Evolutionary conservation across 23 red algal genomes (phyloP), one percentile per base, ranked within the genome.

Genomic region (Gracilaria gracilis): DNA sequence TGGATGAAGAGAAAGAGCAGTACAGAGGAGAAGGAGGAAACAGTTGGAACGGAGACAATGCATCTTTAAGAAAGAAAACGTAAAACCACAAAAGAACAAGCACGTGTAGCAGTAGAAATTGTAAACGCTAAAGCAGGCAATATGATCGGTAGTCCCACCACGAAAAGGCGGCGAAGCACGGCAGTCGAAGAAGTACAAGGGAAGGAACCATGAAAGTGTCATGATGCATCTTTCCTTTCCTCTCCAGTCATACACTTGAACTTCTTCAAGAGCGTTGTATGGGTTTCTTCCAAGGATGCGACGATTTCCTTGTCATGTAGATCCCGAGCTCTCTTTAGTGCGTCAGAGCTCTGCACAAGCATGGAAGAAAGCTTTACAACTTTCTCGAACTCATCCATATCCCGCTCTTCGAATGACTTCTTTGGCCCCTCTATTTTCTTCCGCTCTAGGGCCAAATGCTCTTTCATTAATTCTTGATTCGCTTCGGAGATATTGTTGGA

Each of bases 241-340:
- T 67, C 32, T 31, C 32, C 62, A 15, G 32, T 24, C 62, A 67
- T 67, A 9, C 33, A 0, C 62, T 67, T 67, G 33, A 67, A 67
- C 33, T 35, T 67, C 25, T 67, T 67, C 62, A 67, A 21, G 14
- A 67, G 17, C 27, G 13, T 1, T 9, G 28, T 67, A 15, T 67
- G 62, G 62, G 33, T 67, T 3, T 67, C 28, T 15, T 67, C 14
- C 32, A 67, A 21, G 1, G 32, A 3, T 1, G 33, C 62, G 7
- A 67, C 62, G 14, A 67, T 9, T 9, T 67, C 62, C 62, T 15
- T 35, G 33, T 67, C 62, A 67, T 67, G 62, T 17, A 67, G 62
- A 67, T 67, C 62, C 6, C 62, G 62, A 67, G 17, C 62, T 67
- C 62, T 67, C 33, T 67, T 67, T 9, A 67, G 27, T 1, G 33